Conservation (phyloP, 2,329 filamentous ascomycete species). For the Pyrenophora graminea region DNA sequence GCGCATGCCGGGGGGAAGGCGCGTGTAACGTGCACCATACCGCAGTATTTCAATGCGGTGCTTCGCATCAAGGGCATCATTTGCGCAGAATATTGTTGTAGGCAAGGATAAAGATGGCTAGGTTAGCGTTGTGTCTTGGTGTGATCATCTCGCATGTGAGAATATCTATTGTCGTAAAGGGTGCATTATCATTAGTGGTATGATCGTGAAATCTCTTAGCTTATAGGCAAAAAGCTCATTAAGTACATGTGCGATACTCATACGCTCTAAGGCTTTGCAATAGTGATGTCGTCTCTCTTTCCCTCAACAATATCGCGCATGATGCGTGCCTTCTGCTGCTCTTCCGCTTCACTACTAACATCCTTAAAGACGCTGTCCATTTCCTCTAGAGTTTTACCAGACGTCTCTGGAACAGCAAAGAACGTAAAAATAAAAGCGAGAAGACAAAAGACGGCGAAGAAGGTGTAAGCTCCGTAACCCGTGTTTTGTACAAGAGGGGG, state of each 20-base stretch:
- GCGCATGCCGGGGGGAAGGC: too few relatives aligned
- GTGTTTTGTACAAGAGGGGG: conserved; percentile 66
- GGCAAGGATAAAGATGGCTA: too few relatives aligned
- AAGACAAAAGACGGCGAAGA: conserved; percentile 46
- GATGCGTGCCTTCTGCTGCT: conserved; percentile 38
- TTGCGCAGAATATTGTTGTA: too few relatives aligned
- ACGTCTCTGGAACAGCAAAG: conserved; percentile 44
- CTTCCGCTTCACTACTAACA: conserved; percentile 42
- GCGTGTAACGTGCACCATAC: too few relatives aligned
- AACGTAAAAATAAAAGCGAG: conserved; percentile 42
- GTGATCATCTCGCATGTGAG: too few relatives aligned
- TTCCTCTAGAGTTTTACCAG: conserved; percentile 41
- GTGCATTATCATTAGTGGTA: too few relatives aligned
- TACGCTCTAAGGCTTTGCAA: neutral
- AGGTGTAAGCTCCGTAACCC: conserved; percentile 50
- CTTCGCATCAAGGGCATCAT: too few relatives aligned
- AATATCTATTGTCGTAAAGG: too few relatives aligned
- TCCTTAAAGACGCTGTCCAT: conserved; percentile 48
- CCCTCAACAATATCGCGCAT: conserved; percentile 37
- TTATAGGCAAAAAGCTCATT: too few relatives aligned
- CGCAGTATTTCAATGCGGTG: neutral
- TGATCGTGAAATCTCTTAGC: too few relatives aligned
- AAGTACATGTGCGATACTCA: neutral
- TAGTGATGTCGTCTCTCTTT: conserved; percentile 4
- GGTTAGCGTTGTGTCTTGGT: too few relatives aligned